Evolutionary conservation across 2,329 filamentous ascomycete genomes (phyloP).

Genomic region (Orbilia blumenaviensis): DNA sequence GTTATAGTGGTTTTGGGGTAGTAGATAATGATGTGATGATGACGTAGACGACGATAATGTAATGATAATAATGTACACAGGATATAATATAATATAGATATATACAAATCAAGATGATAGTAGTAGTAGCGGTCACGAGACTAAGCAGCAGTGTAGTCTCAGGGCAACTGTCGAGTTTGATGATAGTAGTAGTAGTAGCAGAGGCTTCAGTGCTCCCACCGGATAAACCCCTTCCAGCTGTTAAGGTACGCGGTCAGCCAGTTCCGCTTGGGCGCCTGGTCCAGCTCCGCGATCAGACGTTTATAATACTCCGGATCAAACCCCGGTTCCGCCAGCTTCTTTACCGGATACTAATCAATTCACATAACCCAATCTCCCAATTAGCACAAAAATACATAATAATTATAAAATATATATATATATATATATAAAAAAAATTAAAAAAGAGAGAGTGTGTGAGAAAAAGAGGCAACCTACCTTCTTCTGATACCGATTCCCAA

Average conservation of each 20-base stretch:
- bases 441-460: too few relatives aligned
- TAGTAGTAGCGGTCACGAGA: neutral
- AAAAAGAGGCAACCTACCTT: conserved; percentile 63
- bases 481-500: conserved; percentile 69
- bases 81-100: neutral
- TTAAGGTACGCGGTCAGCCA: conserved; percentile 67
- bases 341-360: conserved; percentile 65
- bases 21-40: neutral
- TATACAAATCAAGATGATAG: neutral
- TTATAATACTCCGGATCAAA: conserved; percentile 73
- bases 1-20: too few relatives aligned
- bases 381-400: too few relatives aligned
- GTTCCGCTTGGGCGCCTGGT: conserved; percentile 70
- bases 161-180: too few relatives aligned
- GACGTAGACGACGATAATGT: neutral
- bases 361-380: too few relatives aligned
- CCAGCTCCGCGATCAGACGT: conserved; percentile 70
- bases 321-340: conserved; percentile 67
- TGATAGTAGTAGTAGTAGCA: neutral
- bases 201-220: conserved; percentile 58
- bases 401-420: too few relatives aligned
- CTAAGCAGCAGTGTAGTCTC: too few relatives aligned
- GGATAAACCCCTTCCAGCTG: conserved; percentile 69
- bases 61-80: neutral
- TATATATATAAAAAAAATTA: too few relatives aligned